Evolutionary conservation across 345 rosid species (phyloP), one percentile per base, ranked within the genome.

Genomic region (Gynandropsis gynandra): DNA sequence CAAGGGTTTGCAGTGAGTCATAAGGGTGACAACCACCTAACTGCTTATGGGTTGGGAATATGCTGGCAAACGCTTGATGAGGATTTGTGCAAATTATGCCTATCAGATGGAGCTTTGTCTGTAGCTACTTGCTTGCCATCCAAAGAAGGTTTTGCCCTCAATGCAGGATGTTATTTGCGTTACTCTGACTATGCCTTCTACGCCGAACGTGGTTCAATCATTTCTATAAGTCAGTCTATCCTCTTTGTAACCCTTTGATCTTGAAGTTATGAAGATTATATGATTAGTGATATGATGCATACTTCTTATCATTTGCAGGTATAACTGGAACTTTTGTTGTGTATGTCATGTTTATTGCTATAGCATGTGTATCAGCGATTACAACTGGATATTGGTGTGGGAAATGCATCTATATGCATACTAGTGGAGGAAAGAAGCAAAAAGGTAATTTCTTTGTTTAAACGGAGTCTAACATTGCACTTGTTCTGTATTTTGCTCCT

Each of bases 131-230:
- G 85, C 69, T 59, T 68, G 32, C 78, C 73, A 5, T 45, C 73
- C 3, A 51, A 50, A 0, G 76, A 80, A 56, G 80, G 65, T n/a
- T 72, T 72, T n/a, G 79, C 67, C 15, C 47, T 76, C 38, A 64
- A 67, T 29, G 61, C 78, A 11, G 80, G 85, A 16, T 80, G 85
- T 44, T 72, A 72, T 61, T 61, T 80, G 3, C 80, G 76, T 42
- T 76, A 72, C 71, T 57, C 76, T 59, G 52, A 65, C 50, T 45
- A 62, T 16, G 24, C 64, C 0, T 76, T 79, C 24, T 54, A 60
- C 50, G 50, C 63, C 37, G 46, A 74, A 19, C 46, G 38, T 21
- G 42, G 24, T 44, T 46, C 14, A 10, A 4, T 53, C 38, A 35
- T 62, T 33, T 32, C 54, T n/a, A 58, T 52, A 54, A 58, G 69